Base-by-base conservation (phyloP, 2,329 filamentous ascomycete genomes). In the Corinectria fuckeliana region DNA sequence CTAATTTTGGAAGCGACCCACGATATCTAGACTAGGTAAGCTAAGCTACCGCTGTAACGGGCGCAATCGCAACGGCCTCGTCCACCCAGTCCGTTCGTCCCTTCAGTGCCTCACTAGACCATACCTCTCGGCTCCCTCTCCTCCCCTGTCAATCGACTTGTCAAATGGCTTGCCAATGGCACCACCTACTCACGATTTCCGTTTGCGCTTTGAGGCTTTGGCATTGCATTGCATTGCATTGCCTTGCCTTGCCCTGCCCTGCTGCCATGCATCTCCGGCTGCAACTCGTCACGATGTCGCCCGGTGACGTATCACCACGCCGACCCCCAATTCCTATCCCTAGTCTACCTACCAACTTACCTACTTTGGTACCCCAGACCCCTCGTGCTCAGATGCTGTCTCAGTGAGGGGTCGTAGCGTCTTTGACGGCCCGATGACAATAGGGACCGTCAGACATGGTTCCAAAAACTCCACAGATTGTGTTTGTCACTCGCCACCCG, bases 1-100 rank as follows among this genome's bases (percentile, higher is more conserved):
- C 58, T 66, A 26, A 34, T 59, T 58, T 53, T 55, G 62, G 56
- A 56, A 60, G 64, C 48, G 16, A 68, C 65, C 67, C 67, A 67
- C 65, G 63, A 65, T 34, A 64, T 53, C 34, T 63, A n/a, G n/a
- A n/a, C n/a, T n/a, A n/a, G n/a, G n/a, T n/a, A n/a, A n/a, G n/a
- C n/a, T n/a, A n/a, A n/a, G n/a, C n/a, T n/a, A 58, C 56, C 54
- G 28, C 41, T 63, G 45, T 53, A 64, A 61, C 63, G 67, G 65
- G 65, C 65, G 67, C 61, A 68, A 44, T 36, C 55, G 34, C 42
- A 41, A 45, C 36, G 8, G n/a, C 5, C n/a, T 39, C 34, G 39
- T 21, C 41, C 50, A 39, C 48, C 42, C 36, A n/a, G 6, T 34
- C 32, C 9, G 8, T 34, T 34, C 32, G 13, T 34, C 4, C 11